Conservation (phyloP, 148 eudicot genomes). For the Limonium bicolor region DNA sequence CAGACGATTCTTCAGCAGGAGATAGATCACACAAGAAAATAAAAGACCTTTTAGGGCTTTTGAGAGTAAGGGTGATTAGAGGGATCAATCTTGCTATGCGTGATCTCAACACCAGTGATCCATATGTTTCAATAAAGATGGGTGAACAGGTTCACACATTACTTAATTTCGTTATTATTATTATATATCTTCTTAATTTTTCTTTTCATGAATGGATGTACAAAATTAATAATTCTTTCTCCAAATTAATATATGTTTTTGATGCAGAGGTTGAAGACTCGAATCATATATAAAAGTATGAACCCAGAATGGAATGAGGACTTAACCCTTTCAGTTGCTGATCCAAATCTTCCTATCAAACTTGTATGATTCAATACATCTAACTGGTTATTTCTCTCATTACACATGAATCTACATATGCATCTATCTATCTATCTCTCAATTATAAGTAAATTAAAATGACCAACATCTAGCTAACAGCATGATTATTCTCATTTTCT, state of each 20-base stretch:
- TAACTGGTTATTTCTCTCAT: not conserved
- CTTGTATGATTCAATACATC: constrained; percentile 13
- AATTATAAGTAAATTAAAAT: no score
- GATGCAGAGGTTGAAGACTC: constrained; percentile 61
- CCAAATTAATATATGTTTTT: no score
- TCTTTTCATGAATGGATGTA: no score
- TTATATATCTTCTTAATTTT: not conserved
- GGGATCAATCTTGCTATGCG: constrained; percentile 76
- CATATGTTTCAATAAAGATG: constrained; percentile 56
- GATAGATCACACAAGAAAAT: no score
- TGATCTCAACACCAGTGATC: constrained; percentile 71
- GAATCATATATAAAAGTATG: constrained; percentile 40
- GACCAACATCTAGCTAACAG: not conserved
- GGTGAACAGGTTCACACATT: constrained; percentile 41
- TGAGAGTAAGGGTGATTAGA: constrained; percentile 43
- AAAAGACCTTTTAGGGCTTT: constrained; percentile 45
- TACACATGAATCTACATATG: not conserved
- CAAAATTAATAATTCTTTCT: no score
- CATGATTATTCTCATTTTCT: not conserved
- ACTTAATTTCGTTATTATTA: not conserved
- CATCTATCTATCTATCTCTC: no score
- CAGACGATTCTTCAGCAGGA: no score
- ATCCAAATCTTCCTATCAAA: constrained; percentile 31
- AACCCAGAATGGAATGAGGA: constrained; percentile 87
- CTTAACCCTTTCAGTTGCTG: constrained; percentile 51